Evolutionary conservation across 164 flowering plant genomes (phyloP), one percentile per base, ranked within the genome.

Genomic region (Santalum album): DNA sequence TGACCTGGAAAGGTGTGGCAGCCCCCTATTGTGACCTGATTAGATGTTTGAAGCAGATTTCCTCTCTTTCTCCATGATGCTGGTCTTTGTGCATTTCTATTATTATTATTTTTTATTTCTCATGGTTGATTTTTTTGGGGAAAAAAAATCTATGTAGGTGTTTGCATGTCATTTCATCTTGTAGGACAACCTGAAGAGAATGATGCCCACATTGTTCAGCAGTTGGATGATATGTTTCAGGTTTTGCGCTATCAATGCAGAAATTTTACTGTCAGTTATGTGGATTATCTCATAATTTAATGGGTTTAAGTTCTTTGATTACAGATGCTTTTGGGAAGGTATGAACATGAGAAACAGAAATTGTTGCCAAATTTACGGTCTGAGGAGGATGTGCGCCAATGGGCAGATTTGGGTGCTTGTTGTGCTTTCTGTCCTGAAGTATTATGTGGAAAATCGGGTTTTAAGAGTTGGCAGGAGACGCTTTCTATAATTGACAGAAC

Each of bases 151-250:
- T n/a, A 2, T 20, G 15, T 63, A 89, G 97, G 92, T 60, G 62
- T 82, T 53, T 75, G 86, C 64, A 63, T 87, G 85, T 67, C 86
- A 46, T 65, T 81, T 20, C 58, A 56, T 64, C 51, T 89, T 36
- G 55, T 64, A 7, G 61, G 61, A 1, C 68, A 69, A 57, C 58
- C 29, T 55, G 75, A 68, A 53, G 72, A 76, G 54, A 77, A 71
- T 32, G 70, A 56, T 27, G 40, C 10, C 38, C 43, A 40, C 16
- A 57, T 74, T 53, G 66, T 57, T 55, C 64, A 66, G 59, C 70
- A 73, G 67, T 57, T 83, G 69, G 77, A 82, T 46, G 89, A 86
- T 47, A 77, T 94, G 69, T 52, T 66, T 68, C 71, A 74, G 97
- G 95, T 90, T 54, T 53, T 49, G 53, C 35, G 7, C 39, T 2